phyloP scores from a whole-genome alignment of 129 eudicot species.

The Dittrichia graveolens region DNA sequence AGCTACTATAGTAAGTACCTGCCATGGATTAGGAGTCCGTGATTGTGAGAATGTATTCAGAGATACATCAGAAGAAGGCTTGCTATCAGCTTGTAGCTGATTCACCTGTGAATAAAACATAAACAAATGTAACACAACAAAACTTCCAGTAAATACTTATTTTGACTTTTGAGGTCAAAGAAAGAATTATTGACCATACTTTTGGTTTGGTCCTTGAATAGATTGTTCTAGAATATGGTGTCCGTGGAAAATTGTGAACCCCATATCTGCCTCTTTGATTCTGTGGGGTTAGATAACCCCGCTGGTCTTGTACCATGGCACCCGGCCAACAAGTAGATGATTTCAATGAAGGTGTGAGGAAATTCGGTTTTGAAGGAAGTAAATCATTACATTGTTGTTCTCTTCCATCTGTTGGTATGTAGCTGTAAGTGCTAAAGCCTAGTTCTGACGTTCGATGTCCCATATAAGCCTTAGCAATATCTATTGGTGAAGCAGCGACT shows the following conservation, averaged over 20 bases:
- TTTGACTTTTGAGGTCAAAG: background rate
- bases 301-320: constrained; percentile 68
- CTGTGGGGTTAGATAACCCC: constrained; percentile 67
- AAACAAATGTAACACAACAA: constrained; percentile 6
- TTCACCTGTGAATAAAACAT: constrained; percentile 39
- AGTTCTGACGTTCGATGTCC: constrained; percentile 59
- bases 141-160: background rate
- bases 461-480: constrained; percentile 93
- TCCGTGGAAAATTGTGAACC: constrained; percentile 56
- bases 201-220: constrained; percentile 58
- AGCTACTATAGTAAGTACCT: constrained; percentile 44
- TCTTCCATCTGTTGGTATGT: constrained; percentile 39
- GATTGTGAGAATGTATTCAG: constrained; percentile 56
- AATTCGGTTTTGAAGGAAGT: constrained; percentile 40
- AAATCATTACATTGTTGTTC: constrained; percentile 38
- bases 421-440: constrained; percentile 48
- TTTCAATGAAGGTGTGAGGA: constrained; percentile 58
- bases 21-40: constrained; percentile 48
- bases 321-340: constrained; percentile 88
- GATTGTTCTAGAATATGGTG: constrained; percentile 84
- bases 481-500: constrained; percentile 81
- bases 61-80: constrained; percentile 30
- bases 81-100: constrained; percentile 51
- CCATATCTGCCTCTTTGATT: constrained; percentile 66
- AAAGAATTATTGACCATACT: constrained; percentile 38